Percentiles rank a stretch among this genome's conserved stretches.
Evolutionary conservation across 495 filamentous ascomycete species (phyloP).

Genomic region (Aspergillus cavernicola): DNA sequence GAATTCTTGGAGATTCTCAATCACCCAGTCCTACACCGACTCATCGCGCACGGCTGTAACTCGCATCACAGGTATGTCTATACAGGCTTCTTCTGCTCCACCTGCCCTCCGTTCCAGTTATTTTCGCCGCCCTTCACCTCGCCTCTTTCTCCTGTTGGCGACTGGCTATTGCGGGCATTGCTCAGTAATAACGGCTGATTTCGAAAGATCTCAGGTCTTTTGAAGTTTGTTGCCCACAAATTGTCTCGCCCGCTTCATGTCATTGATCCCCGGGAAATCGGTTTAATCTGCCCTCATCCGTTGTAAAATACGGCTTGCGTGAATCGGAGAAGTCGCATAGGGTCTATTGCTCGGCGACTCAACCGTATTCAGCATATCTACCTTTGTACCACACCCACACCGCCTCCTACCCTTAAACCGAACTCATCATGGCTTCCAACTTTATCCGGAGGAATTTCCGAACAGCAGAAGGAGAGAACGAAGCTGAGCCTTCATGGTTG

Average conservation of each 20-base stretch:
- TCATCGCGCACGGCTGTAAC: neutral
- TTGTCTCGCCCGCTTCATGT: slow-evolving; percentile 5
- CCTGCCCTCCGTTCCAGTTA: slow-evolving; percentile 8
- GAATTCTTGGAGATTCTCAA: neutral
- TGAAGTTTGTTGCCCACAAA: slow-evolving; percentile 3
- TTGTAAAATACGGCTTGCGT: slow-evolving; percentile 3
- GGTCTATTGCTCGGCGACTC: slow-evolving; percentile 33
- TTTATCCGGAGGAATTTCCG: slow-evolving; percentile 38
- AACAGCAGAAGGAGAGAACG: slow-evolving; percentile 25
- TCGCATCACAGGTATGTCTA: slow-evolving; percentile 3
- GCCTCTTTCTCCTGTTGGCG: neutral
- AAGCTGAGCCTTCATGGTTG: slow-evolving; percentile 56
- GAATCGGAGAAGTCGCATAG: slow-evolving; percentile 23
- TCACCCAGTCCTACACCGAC: slow-evolving; percentile 3
- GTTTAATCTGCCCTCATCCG: neutral
- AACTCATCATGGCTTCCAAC: slow-evolving; percentile 38
- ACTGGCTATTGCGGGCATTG: slow-evolving; percentile 3
- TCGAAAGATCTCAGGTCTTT: slow-evolving; percentile 4
- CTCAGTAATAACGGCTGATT: slow-evolving; percentile 10
- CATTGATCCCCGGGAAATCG: slow-evolving; percentile 3
- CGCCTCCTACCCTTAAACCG: slow-evolving; percentile 18
- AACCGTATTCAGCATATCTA: slow-evolving; percentile 21
- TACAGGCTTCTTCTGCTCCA: neutral
- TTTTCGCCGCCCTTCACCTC: neutral
- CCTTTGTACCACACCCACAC: slow-evolving; percentile 31